Base-by-base conservation (phyloP, 352 stramenopile genomes). In the Detonula confervacea region DNA sequence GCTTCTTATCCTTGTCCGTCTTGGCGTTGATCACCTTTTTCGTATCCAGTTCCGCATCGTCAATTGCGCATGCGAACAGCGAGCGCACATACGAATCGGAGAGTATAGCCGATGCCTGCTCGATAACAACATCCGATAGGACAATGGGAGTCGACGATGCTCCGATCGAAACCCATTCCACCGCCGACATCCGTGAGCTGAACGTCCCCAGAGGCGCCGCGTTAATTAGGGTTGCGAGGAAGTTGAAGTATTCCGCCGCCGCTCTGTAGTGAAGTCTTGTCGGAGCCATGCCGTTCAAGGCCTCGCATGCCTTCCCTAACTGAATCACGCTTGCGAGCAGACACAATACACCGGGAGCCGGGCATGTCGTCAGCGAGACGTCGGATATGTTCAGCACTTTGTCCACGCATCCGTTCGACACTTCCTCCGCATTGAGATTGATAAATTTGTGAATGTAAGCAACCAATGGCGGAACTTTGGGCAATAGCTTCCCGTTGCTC, bases 111-210 rank as follows among this genome's bases (percentile, higher is more conserved):
- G 73, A 81, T 49, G 80, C 88, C 66, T 94, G 89, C 35, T 91
- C 80, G 37, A 90, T 64, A 49, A 94, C 77, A 59, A 90, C 69
- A 35, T 80, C 65, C 5, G 83, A 90, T 14, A 94, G 55, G 1
- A 93, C 83, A 59, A 94, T 81, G 0, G 84, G 84, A 42, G 77
- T 86, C n/a, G 81, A 83, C 61, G 83, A 80, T 12, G 81, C 80
- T 24, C 83, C 85, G 44, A 87, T 79, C 12, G 74, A 84, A 24
- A 94, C 75, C 89, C 89, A 92, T 63, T 90, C 87, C 3, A 94
- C 85, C 7, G 83, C 83, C 42, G 83, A 82, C 47, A 89, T 91
- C 20, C 87, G 63, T 18, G 77, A 83, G 11, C 71, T 81, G 51
- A 94, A 90, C 6, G 87, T 91, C 39, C 80, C 84, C 7, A 92